phyloP scores from a whole-genome alignment of 2,329 filamentous ascomycete species.

The Diaporthe longicolla region DNA sequence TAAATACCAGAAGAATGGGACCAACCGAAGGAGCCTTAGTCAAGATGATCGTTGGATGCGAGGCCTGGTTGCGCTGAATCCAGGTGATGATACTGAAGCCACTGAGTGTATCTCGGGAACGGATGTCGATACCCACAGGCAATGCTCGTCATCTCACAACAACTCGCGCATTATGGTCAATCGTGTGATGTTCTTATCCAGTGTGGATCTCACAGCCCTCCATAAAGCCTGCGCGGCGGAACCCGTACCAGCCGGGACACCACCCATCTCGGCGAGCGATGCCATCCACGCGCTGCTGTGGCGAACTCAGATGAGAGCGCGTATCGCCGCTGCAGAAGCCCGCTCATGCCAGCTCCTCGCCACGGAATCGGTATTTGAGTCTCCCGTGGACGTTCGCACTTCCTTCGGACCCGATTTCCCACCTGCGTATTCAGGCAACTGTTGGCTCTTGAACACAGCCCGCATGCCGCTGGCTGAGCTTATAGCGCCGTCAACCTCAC shows the following conservation, averaged over 20 bases:
- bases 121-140: neutral
- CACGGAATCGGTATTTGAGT: slow-evolving; percentile 2
- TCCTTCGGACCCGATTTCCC: neutral
- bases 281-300: slow-evolving; percentile 4
- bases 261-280: slow-evolving; percentile 6
- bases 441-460: neutral
- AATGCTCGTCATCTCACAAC: neutral
- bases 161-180: neutral
- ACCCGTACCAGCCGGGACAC: neutral
- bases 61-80: neutral
- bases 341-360: neutral
- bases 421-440: neutral
- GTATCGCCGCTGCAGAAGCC: neutral
- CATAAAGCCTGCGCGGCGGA: neutral
- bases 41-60: slow-evolving; percentile 1
- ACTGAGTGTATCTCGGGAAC: neutral
- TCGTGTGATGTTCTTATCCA: slow-evolving; percentile 9
- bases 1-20: too few species aligned
- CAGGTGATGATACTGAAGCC: neutral
- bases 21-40: neutral
- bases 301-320: neutral
- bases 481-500: slow-evolving; percentile 1
- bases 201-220: neutral
- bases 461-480: slow-evolving; percentile 21
- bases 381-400: slow-evolving; percentile 3